These are phyloP conservation scores for Ganoderma sp. DNA, from an alignment of 1,284 basidiomycete genomes.

Conservation along the genomic window DNA sequence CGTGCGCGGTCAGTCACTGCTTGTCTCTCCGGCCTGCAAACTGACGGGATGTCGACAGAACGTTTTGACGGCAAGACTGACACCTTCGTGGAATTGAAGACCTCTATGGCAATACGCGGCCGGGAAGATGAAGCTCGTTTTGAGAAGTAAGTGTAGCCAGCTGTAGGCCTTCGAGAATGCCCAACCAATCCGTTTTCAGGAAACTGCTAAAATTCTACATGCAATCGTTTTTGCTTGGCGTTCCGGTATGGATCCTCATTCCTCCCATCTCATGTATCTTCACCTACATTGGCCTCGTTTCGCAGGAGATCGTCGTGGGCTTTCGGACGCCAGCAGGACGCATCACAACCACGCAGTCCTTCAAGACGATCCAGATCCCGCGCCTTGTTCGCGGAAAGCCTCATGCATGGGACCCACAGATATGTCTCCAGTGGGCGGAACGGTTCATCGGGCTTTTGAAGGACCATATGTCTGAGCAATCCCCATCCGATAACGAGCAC, in stretches of 20 bases:
- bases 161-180: background rate
- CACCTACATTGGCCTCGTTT: background rate
- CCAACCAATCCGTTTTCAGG: constrained; percentile 39
- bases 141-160: constrained; percentile 66
- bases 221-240: constrained; percentile 92
- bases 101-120: constrained; percentile 80
- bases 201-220: constrained; percentile 96
- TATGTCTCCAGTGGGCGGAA: constrained; percentile 79
- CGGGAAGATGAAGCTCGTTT: constrained; percentile 76
- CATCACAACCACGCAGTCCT: constrained; percentile 65
- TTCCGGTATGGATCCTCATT: constrained; percentile 66
- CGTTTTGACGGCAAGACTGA: constrained; percentile 63
- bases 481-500: constrained; percentile 12
- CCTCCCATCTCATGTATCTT: background rate
- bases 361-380: constrained; percentile 76
- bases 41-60: constrained; percentile 44
- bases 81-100: constrained; percentile 91
- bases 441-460: constrained; percentile 61
- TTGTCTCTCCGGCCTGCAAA: background rate
- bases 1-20: constrained; percentile 64
- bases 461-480: constrained; percentile 23
- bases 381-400: constrained; percentile 77
- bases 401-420: constrained; percentile 77
- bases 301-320: constrained; percentile 86
- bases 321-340: constrained; percentile 85